These are phyloP conservation scores for Coriolopsis trogii DNA, from an alignment of 1,284 basidiomycete species.

Conservation along the genomic window DNA sequence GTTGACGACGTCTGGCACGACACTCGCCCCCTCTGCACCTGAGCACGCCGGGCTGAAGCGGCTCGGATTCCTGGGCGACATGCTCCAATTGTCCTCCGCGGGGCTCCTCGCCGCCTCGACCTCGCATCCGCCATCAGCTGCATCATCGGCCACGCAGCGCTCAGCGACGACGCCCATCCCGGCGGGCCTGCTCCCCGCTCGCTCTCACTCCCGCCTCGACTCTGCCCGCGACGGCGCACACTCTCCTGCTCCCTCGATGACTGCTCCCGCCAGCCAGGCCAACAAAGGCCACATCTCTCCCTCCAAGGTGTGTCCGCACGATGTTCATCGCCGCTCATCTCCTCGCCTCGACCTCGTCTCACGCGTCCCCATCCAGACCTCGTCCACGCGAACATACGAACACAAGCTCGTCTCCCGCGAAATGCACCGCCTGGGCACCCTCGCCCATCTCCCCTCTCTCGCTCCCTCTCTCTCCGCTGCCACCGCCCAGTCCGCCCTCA, in stretches of 20 bases:
- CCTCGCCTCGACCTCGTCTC: constrained; percentile 6
- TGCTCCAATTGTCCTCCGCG: constrained; percentile 30
- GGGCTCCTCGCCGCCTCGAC: constrained; percentile 21
- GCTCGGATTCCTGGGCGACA: constrained; percentile 38
- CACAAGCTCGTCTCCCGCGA: constrained; percentile 73
- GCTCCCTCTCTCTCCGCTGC: constrained; percentile 39
- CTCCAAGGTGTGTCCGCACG: constrained; percentile 55
- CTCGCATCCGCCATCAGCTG: constrained; percentile 5
- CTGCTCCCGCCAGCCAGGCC: constrained; percentile 22
- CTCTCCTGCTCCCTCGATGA: constrained; percentile 29
- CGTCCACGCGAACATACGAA: constrained; percentile 69
- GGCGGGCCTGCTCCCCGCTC: constrained; percentile 27
- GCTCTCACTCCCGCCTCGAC: constrained; percentile 33
- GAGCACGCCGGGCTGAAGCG: constrained; percentile 24
- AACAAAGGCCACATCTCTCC: constrained; percentile 58
- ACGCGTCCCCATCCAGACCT: constrained; percentile 32
- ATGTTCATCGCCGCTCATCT: constrained; percentile 4
- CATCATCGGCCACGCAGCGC: constrained; percentile 25
- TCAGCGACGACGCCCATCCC: constrained; percentile 24
- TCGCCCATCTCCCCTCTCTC: constrained; percentile 49
- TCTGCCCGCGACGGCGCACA: constrained; percentile 32
- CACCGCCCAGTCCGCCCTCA: constrained; percentile 37
- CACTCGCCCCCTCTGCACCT: background rate
- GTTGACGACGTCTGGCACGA: background rate
- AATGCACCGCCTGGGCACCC: constrained; percentile 75